A percentile compares a stretch with the other conserved stretches of the same genome.
phyloP scores from a whole-genome alignment of 768 basidiomycete species.

The Polyporus arcularius region DNA sequence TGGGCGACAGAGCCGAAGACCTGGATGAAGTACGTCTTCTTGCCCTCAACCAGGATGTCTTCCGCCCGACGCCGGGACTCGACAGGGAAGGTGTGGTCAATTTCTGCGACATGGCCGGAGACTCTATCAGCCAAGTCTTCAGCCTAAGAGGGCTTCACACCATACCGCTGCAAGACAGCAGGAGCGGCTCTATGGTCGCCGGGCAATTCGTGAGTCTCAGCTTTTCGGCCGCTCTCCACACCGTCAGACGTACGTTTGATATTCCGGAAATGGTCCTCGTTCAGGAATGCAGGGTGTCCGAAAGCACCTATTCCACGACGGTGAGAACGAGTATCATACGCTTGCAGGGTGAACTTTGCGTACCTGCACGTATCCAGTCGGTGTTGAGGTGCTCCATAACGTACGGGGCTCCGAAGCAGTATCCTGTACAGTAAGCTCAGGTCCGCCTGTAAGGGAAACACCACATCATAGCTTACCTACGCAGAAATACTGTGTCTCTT shows the following conservation, averaged over 20 bases:
- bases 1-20: slow-evolving; percentile 49
- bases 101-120: slow-evolving; percentile 37
- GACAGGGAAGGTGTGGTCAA: slow-evolving; percentile 53
- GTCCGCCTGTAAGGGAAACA: no score
- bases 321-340: background rate
- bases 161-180: slow-evolving; percentile 57
- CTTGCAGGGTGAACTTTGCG: background rate
- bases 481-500: slow-evolving; percentile 18
- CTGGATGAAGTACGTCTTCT: slow-evolving; percentile 57
- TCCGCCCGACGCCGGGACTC: slow-evolving; percentile 57
- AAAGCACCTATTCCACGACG: slow-evolving; percentile 44
- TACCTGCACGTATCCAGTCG: slow-evolving; percentile 51
- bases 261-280: slow-evolving; percentile 48
- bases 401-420: slow-evolving; percentile 60
- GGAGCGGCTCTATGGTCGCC: slow-evolving; percentile 45
- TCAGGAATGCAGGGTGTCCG: slow-evolving; percentile 55
- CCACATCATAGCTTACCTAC: slow-evolving; percentile 11
- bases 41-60: slow-evolving; percentile 52
- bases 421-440: slow-evolving; percentile 38
- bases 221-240: background rate
- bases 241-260: slow-evolving; percentile 42
- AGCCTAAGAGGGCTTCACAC: background rate
- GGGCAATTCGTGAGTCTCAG: background rate
- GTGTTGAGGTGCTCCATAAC: slow-evolving; percentile 47
- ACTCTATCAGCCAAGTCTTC: background rate